Conservation (phyloP, 768 basidiomycete species). For the Tricholoma hemisulphureum region DNA sequence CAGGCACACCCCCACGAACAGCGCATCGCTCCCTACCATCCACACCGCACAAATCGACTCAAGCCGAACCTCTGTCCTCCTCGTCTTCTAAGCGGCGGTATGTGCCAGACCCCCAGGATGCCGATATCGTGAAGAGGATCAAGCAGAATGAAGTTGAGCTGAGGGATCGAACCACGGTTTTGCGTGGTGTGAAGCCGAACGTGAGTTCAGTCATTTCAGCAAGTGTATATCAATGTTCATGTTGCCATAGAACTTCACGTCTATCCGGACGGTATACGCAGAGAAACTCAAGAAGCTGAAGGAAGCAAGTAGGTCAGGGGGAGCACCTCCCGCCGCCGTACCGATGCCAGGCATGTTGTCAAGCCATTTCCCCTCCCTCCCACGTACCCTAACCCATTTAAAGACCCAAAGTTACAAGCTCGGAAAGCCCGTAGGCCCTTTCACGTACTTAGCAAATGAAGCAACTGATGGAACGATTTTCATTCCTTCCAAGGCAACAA, state of each 20-base stretch:
- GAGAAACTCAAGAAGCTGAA: constrained; percentile 80
- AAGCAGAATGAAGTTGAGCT: constrained; percentile 74
- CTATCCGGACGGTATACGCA: constrained; percentile 59
- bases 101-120: constrained; percentile 71
- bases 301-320: constrained; percentile 58
- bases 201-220: constrained; percentile 42
- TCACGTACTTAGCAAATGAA: not conserved
- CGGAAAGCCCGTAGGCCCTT: constrained; percentile 65
- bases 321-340: constrained; percentile 34
- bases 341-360: constrained; percentile 40
- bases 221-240: not conserved
- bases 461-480: not conserved
- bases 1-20: constrained; percentile 44
- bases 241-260: constrained; percentile 73
- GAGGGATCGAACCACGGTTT: constrained; percentile 75
- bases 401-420: constrained; percentile 59
- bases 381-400: not conserved
- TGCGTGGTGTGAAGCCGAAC: constrained; percentile 81
- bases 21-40: constrained; percentile 23
- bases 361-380: not conserved
- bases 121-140: constrained; percentile 86
- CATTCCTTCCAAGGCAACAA: constrained; percentile 51
- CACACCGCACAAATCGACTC: constrained; percentile 27
- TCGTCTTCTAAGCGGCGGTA: constrained; percentile 74
- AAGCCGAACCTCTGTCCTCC: constrained; percentile 32